A percentile compares a stretch with the other conserved stretches of the same genome.
Conservation (phyloP, 352 stramenopile species). For the Globisporangium solare region DNA sequence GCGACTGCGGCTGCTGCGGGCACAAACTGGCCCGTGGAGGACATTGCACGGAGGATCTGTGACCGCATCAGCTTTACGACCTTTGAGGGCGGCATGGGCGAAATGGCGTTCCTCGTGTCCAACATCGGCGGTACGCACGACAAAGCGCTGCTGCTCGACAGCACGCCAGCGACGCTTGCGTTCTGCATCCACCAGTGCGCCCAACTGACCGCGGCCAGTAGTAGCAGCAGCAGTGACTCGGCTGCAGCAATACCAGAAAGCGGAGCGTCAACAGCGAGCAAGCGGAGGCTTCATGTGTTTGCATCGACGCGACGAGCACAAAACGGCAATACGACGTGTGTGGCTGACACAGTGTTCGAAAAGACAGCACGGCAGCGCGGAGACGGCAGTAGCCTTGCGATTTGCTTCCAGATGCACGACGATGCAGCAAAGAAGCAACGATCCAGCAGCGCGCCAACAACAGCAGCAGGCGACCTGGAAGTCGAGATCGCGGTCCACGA, state of each 20-base stretch:
- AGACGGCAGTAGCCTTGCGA: constrained; percentile 11
- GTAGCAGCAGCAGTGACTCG: background rate
- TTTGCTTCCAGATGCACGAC: constrained; percentile 32
- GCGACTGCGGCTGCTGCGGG: constrained; percentile 53
- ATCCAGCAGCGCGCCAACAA: background rate
- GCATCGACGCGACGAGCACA: constrained; percentile 23
- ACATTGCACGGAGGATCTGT: constrained; percentile 58
- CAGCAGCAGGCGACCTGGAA: constrained; percentile 17
- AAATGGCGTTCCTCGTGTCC: constrained; percentile 48
- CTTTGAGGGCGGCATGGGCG: constrained; percentile 28
- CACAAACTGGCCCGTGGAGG: constrained; percentile 68
- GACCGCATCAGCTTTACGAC: constrained; percentile 49
- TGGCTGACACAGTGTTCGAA: background rate
- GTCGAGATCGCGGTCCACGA: constrained; percentile 23
- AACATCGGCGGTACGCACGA: constrained; percentile 11
- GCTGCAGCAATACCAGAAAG: background rate
- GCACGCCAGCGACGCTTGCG: constrained; percentile 17
- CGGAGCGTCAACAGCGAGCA: background rate
- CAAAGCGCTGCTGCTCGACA: constrained; percentile 26
- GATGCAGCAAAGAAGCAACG: background rate
- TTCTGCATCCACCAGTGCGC: constrained; percentile 41
- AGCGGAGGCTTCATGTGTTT: constrained; percentile 31
- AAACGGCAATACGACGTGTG: constrained; percentile 1
- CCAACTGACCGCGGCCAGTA: constrained; percentile 9
- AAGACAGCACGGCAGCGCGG: background rate